A percentile compares a stretch with the other conserved stretches of the same genome.
Evolutionary conservation across 1,284 basidiomycete genomes (phyloP).

Genomic region (Agaricales sp.): DNA sequence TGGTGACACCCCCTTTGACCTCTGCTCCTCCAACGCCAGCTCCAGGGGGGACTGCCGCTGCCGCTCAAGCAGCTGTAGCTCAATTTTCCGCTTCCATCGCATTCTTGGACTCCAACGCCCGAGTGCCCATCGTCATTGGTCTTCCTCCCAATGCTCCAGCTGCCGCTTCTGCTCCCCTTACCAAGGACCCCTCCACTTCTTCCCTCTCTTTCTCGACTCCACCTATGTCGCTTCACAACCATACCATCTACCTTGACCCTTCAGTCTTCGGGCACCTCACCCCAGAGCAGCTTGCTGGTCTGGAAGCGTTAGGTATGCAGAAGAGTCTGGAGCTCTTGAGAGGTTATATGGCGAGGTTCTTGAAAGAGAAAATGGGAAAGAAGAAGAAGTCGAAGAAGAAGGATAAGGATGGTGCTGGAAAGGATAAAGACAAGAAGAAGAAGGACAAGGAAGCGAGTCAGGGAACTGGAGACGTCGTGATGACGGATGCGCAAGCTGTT

Average conservation of each 20-base stretch:
- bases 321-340: slow-evolving; percentile 78
- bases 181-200: slow-evolving; percentile 15
- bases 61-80: slow-evolving; percentile 15
- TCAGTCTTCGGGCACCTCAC: slow-evolving; percentile 76
- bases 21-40: slow-evolving; percentile 9
- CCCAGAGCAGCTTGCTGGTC: slow-evolving; percentile 59
- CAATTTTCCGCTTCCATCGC: slow-evolving; percentile 9
- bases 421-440: slow-evolving; percentile 18
- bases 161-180: slow-evolving; percentile 9
- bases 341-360: slow-evolving; percentile 73
- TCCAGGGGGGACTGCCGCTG: slow-evolving; percentile 11
- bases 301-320: slow-evolving; percentile 76
- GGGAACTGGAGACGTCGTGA: slow-evolving; percentile 10
- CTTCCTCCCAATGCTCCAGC: background rate
- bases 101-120: slow-evolving; percentile 18
- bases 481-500: slow-evolving; percentile 7
- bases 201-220: slow-evolving; percentile 20
- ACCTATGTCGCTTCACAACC: slow-evolving; percentile 11
- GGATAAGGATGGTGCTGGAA: slow-evolving; percentile 25
- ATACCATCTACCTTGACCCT: slow-evolving; percentile 50
- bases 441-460: slow-evolving; percentile 20
- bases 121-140: slow-evolving; percentile 53
- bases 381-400: slow-evolving; percentile 23
- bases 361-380: slow-evolving; percentile 68
- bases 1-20: background rate